Conservation (phyloP, 2,329 filamentous ascomycete genomes). For the Paecilomyces variotii region DNA sequence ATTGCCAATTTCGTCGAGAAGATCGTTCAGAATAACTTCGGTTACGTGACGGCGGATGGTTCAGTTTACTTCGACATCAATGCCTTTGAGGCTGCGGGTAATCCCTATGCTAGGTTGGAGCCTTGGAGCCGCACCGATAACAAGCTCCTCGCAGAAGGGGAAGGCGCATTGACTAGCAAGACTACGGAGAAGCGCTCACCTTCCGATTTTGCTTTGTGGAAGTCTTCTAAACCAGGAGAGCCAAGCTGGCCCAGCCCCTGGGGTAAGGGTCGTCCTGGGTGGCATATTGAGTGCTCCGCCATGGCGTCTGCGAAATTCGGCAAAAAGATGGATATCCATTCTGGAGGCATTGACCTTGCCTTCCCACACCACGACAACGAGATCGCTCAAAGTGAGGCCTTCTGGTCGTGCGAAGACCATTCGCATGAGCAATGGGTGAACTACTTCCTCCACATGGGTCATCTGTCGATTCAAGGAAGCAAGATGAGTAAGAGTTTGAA, state of each 20-base stretch:
- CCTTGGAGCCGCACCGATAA: slow-evolving; percentile 82
- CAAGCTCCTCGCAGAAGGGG: slow-evolving; percentile 76
- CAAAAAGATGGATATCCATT: slow-evolving; percentile 81
- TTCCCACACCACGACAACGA: slow-evolving; percentile 95
- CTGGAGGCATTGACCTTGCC: slow-evolving; percentile 80
- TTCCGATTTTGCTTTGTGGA: slow-evolving; percentile 90
- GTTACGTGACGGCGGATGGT: slow-evolving; percentile 65
- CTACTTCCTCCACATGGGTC: slow-evolving; percentile 94
- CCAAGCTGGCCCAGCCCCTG: slow-evolving; percentile 83
- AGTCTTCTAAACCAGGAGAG: slow-evolving; percentile 83
- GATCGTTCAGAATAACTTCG: slow-evolving; percentile 78
- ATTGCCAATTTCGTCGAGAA: slow-evolving; percentile 79
- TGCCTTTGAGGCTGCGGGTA: slow-evolving; percentile 75
- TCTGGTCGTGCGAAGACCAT: slow-evolving; percentile 46
- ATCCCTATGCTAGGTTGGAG: slow-evolving; percentile 75
- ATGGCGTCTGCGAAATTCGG: slow-evolving; percentile 91
- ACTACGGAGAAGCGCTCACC: slow-evolving; percentile 61
- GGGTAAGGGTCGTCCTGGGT: slow-evolving; percentile 81
- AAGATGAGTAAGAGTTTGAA: slow-evolving; percentile 97
- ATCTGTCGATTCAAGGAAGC: slow-evolving; percentile 76
- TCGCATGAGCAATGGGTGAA: slow-evolving; percentile 70
- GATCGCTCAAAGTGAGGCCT: slow-evolving; percentile 82
- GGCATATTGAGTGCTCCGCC: slow-evolving; percentile 95
- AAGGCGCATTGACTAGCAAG: slow-evolving; percentile 64
- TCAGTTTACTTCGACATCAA: slow-evolving; percentile 92